Conservation (phyloP, 2,329 filamentous ascomycete species). For the Blastomyces gilchristii region DNA sequence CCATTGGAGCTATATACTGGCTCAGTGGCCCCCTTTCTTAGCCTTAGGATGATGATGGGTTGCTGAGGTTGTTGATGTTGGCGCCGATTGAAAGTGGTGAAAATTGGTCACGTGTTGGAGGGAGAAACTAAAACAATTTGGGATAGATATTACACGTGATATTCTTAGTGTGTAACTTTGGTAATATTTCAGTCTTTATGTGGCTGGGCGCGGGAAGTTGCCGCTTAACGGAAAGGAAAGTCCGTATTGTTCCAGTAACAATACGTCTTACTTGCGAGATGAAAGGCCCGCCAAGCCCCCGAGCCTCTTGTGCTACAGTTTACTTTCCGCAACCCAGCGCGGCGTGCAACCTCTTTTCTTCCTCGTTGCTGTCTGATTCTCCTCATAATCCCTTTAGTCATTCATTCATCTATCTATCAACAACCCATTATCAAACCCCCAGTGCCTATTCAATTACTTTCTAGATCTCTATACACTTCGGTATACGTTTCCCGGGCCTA, state of each 20-base stretch:
- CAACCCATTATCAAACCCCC: neutral
- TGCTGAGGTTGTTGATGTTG: constrained; percentile 11
- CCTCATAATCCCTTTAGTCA: neutral
- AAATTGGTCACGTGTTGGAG: neutral
- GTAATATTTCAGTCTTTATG: neutral
- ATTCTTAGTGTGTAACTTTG: neutral
- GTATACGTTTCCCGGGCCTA: neutral
- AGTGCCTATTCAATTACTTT: neutral
- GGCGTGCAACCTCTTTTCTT: neutral
- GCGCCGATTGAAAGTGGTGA: neutral
- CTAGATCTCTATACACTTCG: neutral
- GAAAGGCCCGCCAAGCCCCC: neutral
- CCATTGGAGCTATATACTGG: constrained; percentile 10
- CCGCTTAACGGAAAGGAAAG: neutral
- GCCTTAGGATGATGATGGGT: neutral
- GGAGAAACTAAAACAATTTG: neutral
- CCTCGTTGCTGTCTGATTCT: constrained; percentile 1
- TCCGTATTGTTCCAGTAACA: neutral
- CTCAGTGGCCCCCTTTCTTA: neutral
- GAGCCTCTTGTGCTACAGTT: neutral
- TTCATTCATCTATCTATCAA: neutral
- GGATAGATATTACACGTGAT: neutral
- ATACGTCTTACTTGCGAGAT: neutral
- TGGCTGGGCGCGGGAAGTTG: neutral
- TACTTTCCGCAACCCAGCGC: neutral